Evolutionary conservation across 1,139 yeast species (phyloP).

Genomic region (Yamadazyma jaroonii): DNA sequence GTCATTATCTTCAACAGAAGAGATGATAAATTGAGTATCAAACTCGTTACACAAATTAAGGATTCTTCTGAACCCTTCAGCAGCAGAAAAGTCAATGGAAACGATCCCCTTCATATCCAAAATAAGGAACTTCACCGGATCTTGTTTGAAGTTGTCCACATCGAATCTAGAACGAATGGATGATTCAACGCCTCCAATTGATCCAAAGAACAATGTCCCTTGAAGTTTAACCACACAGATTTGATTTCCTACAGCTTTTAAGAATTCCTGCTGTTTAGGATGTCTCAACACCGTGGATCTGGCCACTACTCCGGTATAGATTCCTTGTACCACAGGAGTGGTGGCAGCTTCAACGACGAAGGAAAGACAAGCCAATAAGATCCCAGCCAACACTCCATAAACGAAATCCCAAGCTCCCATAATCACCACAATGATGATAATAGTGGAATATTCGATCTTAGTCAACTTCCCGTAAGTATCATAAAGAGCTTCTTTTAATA

Average conservation of each 20-base stretch:
- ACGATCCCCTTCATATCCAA: slow-evolving; percentile 81
- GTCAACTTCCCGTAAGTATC: slow-evolving; percentile 82
- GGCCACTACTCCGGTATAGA: slow-evolving; percentile 85
- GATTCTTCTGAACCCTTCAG: slow-evolving; percentile 90
- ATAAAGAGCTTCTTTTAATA: slow-evolving; percentile 77
- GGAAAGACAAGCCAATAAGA: slow-evolving; percentile 84
- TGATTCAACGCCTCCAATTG: slow-evolving; percentile 86
- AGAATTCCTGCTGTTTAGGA: slow-evolving; percentile 82
- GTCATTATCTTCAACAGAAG: slow-evolving; percentile 68
- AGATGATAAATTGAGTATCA: slow-evolving; percentile 68
- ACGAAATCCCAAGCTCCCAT: slow-evolving; percentile 98
- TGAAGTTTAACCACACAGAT: slow-evolving; percentile 83
- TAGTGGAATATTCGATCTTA: slow-evolving; percentile 77
- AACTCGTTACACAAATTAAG: slow-evolving; percentile 72
- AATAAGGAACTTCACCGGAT: slow-evolving; percentile 74
- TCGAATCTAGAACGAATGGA: slow-evolving; percentile 68
- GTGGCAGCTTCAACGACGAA: slow-evolving; percentile 90
- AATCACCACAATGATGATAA: slow-evolving; percentile 76
- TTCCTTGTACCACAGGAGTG: slow-evolving; percentile 75
- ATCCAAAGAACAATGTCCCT: slow-evolving; percentile 90
- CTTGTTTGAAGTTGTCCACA: slow-evolving; percentile 45
- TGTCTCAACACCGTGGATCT: slow-evolving; percentile 92
- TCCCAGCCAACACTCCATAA: slow-evolving; percentile 86
- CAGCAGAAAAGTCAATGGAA: slow-evolving; percentile 90
- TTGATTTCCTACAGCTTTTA: slow-evolving; percentile 85